These are phyloP conservation scores for Craspedostauros australis DNA, from an alignment of 108 stramenopile species.

Conservation along the genomic window DNA sequence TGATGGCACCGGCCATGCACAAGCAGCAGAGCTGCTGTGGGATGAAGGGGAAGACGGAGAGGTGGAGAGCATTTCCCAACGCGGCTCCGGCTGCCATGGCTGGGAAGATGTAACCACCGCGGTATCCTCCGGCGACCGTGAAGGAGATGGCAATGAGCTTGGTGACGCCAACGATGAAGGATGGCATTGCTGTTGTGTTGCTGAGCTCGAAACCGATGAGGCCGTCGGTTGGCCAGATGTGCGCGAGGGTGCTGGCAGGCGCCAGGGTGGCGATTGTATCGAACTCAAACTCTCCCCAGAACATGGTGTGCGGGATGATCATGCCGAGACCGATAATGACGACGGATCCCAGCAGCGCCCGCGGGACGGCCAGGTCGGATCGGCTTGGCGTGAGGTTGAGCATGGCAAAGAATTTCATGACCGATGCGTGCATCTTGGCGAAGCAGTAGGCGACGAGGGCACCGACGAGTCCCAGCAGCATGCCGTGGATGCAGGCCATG, in stretches of 20 bases:
- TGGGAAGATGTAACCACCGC: constrained; percentile 66
- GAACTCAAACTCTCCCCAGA: constrained; percentile 68
- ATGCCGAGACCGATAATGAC: constrained; percentile 37
- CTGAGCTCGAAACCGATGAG: constrained; percentile 56
- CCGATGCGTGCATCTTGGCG: constrained; percentile 39
- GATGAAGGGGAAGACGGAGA: constrained; percentile 20
- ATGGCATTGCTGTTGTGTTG: constrained; percentile 8
- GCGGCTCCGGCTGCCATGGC: constrained; percentile 51
- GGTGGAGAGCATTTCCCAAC: constrained; percentile 44
- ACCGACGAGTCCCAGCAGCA: constrained; percentile 45
- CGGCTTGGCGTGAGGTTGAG: too few species aligned
- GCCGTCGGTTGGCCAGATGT: constrained; percentile 57
- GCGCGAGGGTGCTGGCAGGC: constrained; percentile 39
- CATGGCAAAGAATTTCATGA: constrained; percentile 32
- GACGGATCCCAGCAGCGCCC: constrained; percentile 36
- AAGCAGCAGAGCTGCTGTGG: constrained; percentile 31
- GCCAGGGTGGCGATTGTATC: constrained; percentile 36
- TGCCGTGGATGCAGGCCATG: constrained; percentile 27
- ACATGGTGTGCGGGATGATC: constrained; percentile 59
- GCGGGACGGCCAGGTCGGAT: constrained; percentile 44
- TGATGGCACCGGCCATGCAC: constrained; percentile 55
- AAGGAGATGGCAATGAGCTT: constrained; percentile 61
- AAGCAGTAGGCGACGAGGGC: constrained; percentile 42
- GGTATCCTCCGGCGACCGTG: constrained; percentile 58
- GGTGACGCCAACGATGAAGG: constrained; percentile 39